Evolutionary conservation across 2,329 filamentous ascomycete genomes (phyloP), one percentile per base, ranked within the genome.

Genomic region (Teratosphaeria pseudoeucalypti): DNA sequence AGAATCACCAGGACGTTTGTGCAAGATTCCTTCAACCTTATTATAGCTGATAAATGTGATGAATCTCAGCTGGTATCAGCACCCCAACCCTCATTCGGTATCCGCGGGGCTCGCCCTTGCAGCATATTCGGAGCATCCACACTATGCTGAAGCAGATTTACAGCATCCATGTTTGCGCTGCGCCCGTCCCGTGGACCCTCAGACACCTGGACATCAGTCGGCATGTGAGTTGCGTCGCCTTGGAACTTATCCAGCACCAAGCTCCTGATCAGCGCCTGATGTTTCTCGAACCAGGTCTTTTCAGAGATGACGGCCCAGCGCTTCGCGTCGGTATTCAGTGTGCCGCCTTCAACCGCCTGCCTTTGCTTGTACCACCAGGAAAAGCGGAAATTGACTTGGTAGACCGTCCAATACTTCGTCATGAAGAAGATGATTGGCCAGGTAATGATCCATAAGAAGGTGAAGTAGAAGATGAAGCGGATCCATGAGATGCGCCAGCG

Each of bases 371-470:
- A 14, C n/a, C 23, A 62, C 3, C 70, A 66, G 2, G 80, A 82
- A 64, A 80, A 85, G 1, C 76, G 72, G 85, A 86, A 91, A 37
- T 85, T 78, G 0, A 81, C 85, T 88, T 54, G 84, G 78, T 6
- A 81, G 2, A 88, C 84, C 63, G 86, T 81, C 74, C 85, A 91
- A 55, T 82, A 78, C 68, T 82, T 84, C 1, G 88, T 91, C 19
- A 80, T 74, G 69, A 89, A 79, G 73, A 83, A 85, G 12, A 91
- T 77, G 59, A 82, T 81, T 0, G 88, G 88, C 88, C 88, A 91
- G 2, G 82, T 77, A 65, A 91, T 77, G 59, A 91, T 67, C 79
- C 87, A 87, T 12, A 88, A 72, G 61, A 90, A 83, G 0, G 84
- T 84, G 6, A 88, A 70, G 68, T 82, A 84, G 74, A 85, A 89